Evolutionary conservation across 1,284 basidiomycete genomes (phyloP).

Genomic region (Cryptococcus sp.): DNA sequence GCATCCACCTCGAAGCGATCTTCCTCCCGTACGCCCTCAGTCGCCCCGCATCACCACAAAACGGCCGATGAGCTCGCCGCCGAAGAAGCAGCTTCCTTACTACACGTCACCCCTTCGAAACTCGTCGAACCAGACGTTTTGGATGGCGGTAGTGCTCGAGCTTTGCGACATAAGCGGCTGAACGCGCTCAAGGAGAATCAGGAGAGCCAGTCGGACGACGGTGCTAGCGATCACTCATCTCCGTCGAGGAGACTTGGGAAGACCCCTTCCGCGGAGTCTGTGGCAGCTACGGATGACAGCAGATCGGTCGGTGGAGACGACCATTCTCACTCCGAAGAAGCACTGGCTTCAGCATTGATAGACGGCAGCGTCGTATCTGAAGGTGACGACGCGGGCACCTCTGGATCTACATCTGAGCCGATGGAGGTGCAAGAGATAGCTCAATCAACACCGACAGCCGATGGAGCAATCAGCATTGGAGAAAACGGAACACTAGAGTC

Average conservation of each 20-base stretch:
- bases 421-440: neutral
- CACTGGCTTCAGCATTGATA: too few relatives aligned
- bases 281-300: neutral
- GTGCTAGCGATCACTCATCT: neutral
- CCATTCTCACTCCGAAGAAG: too few relatives aligned
- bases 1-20: conserved; percentile 11
- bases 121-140: neutral
- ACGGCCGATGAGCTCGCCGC: conserved; percentile 38
- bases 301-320: neutral
- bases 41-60: conserved; percentile 26
- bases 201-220: neutral
- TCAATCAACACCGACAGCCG: neutral
- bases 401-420: too few relatives aligned
- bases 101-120: conserved; percentile 13
- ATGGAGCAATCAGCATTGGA: neutral
- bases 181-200: conserved; percentile 15
- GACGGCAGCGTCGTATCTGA: too few relatives aligned
- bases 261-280: neutral
- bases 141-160: conserved; percentile 21
- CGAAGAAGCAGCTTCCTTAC: conserved; percentile 32
- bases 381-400: too few relatives aligned
- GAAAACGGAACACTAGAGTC: conserved; percentile 5
- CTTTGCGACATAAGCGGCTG: conserved; percentile 18
- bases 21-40: conserved; percentile 12
- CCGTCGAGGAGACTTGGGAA: neutral